Conservation (phyloP, 345 rosid genomes). For the Raphanus raphanistrum region DNA sequence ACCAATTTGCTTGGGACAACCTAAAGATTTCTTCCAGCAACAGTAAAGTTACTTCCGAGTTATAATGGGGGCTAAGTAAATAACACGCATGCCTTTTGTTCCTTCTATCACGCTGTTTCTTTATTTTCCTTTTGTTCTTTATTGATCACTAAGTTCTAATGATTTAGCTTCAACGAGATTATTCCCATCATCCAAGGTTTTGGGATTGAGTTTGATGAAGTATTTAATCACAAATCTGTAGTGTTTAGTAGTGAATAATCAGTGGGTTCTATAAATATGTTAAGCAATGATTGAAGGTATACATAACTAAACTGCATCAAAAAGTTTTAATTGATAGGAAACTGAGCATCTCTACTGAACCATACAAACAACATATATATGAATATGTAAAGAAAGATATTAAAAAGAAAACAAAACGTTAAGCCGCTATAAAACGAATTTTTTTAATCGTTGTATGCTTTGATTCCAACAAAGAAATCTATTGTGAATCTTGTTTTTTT, state of each 20-base stretch:
- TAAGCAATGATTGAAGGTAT: conserved; percentile 1
- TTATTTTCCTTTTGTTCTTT: not conserved
- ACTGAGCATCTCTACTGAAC: conserved; percentile 15
- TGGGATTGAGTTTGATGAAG: not conserved
- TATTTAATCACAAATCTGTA: not conserved
- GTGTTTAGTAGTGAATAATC: not conserved
- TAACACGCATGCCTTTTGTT: conserved; percentile 32
- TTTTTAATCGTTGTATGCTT: conserved; percentile 34
- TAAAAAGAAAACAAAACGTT: not conserved
- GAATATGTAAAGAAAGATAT: conserved; percentile 26
- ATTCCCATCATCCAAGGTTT: not conserved
- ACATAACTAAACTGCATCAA: conserved; percentile 11
- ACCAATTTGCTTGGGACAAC: conserved; percentile 29
- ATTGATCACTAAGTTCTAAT: not conserved
- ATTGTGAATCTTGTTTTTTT: not conserved
- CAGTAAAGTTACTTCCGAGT: conserved; percentile 33
- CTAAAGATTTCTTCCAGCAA: conserved; percentile 32
- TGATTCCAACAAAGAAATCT: conserved; percentile 19
- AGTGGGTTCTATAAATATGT: not conserved
- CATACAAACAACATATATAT: conserved; percentile 29
- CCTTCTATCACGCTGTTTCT: conserved; percentile 8
- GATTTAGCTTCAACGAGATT: conserved; percentile 15
- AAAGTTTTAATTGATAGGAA: conserved; percentile 12
- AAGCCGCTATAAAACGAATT: conserved; percentile 32
- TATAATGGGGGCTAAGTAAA: conserved; percentile 27